Evolutionary conservation across 306 rosid genomes (phyloP).

Genomic region (Malus asiatica): DNA sequence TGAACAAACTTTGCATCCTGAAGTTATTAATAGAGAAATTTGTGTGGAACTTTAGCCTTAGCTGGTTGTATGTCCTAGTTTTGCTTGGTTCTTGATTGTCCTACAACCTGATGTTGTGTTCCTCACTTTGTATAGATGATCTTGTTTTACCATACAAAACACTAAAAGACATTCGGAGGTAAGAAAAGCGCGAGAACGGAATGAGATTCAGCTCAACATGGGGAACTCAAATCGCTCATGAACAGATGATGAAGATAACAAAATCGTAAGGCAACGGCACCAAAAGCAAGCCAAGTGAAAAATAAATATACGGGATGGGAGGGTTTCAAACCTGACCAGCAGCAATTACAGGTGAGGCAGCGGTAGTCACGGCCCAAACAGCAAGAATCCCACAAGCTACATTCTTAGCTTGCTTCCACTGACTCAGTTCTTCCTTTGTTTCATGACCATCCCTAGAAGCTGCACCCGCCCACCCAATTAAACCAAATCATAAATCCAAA

Average conservation of each 20-base stretch:
- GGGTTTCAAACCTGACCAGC: conserved; percentile 56
- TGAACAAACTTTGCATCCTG: neutral
- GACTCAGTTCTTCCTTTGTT: conserved; percentile 22
- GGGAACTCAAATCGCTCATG: neutral
- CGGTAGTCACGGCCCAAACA: conserved; percentile 51
- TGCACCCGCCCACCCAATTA: conserved; percentile 16
- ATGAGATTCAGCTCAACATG: neutral
- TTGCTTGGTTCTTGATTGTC: neutral
- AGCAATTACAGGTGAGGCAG: conserved; percentile 76
- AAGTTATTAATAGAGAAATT: neutral
- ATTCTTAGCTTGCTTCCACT: conserved; percentile 34
- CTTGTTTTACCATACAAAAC: neutral
- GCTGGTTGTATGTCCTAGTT: neutral
- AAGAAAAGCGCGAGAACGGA: neutral
- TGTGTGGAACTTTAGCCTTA: neutral
- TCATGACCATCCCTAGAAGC: conserved; percentile 40
- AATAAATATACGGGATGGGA: neutral
- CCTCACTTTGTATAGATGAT: neutral
- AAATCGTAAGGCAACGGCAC: neutral
- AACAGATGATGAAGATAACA: neutral
- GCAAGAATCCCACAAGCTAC: conserved; percentile 83
- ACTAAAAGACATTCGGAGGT: neutral
- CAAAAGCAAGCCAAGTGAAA: neutral
- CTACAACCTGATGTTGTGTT: neutral
- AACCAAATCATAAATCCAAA: neutral